Base-by-base conservation (phyloP, 352 stramenopile genomes). In the Globisporangium lucens region DNA sequence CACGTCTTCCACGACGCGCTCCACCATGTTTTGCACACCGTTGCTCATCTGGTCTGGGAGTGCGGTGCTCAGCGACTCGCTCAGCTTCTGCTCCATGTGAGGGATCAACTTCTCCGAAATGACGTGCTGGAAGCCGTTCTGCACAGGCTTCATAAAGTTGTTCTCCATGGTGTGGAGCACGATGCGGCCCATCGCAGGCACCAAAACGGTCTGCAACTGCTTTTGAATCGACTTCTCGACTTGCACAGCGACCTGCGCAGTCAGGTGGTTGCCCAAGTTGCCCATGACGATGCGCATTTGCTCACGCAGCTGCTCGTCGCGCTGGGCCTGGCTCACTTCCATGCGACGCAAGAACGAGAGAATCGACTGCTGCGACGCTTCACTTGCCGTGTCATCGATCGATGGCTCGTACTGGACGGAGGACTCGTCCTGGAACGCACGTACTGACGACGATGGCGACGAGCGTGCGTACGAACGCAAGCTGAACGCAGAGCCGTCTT, bases 101-200 rank as follows among this genome's bases (percentile, higher is more conserved):
- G 85, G 83, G 47, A 93, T 82, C 33, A 93, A 66, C 51, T 85
- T 85, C 57, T 93, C 85, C 12, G 74, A 70, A 62, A 93, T 91
- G 27, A 89, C 78, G 53, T 88, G 83, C 69, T 94, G 82, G 60
- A 94, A 91, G 10, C 83, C 82, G 47, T 78, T 90, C 61, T 91
- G 83, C 47, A 93, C 82, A 4, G 87, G 87, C 69, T 95, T 93
- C 82, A 94, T 90, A 47, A 93, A 93, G 63, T 93, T 95, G 73
- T 93, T 91, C 66, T 95, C 87, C 87, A 95, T 95, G 9, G 87
- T 95, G 63, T 95, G 87, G 52, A 95, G 62, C 10, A 95, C 87
- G 35, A 95, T 95, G 47, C 87, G 87, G 3, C 85, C 87, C 82
- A 95, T 95, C 6, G 87, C 87, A 9, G 87, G 87, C 36, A 95